Base-by-base conservation (phyloP, 176 grass and related monocot genomes). In the Saccharum officinarum region DNA sequence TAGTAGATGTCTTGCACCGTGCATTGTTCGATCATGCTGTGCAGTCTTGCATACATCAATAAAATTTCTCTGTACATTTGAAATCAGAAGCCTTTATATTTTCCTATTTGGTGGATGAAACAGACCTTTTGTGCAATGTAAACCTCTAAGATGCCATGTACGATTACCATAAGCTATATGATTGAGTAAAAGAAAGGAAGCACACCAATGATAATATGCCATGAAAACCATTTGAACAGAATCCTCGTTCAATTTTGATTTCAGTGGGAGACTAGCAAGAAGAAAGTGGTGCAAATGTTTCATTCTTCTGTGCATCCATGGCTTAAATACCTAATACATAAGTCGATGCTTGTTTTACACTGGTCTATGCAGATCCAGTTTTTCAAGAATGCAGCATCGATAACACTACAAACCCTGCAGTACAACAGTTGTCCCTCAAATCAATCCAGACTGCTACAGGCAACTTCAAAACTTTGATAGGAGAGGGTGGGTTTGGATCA, bases 401-500 rank as follows among this genome's bases (percentile, higher is more conserved):
- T 52, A 71, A 89, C 23, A 73, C 78, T 67, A 80, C 86, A 67
- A 86, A 86, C 62, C 87, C 87, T 84, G 61, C 82, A 65, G 81
- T 94, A 60, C 89, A 94, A 45, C 84, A 89, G 36, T 76, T 94
- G 20, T 75, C 84, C 64, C 82, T 92, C 83, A 88, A 89, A 79
- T 89, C 87, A 61, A 92, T 94, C 50, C 87, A 89, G 72, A 92
- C 17, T 75, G 89, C 92, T 67, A 94, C 89, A 40, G 37, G 81
- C 50, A 87, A 82, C 78, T 89, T 87, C 78, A 94, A 89, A 84
- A 94, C 78, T 1, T 76, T 92, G 82, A 92, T 94, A 79, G 92
- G 92, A 78, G 92, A 85, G 74, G 92, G 92, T 92, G 92, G 92
- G 36, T 94, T 94, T 83, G 92, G 92, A 89, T 49, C 84, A 47